Conservation (phyloP, 306 rosid species). For the Acacia confusa region DNA sequence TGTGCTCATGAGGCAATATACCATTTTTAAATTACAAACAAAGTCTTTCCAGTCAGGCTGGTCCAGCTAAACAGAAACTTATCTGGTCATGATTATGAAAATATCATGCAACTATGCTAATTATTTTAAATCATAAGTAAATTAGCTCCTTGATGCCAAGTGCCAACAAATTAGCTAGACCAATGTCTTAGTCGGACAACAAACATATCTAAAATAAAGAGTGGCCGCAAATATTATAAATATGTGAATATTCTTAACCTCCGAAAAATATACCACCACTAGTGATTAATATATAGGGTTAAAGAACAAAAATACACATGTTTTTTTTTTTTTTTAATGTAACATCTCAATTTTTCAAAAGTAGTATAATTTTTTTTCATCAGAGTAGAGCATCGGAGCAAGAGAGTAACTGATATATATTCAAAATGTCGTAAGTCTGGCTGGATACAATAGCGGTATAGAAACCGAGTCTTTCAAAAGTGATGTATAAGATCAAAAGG, state of each 20-base stretch:
- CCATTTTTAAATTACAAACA: neutral
- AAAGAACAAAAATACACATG: too few relatives aligned
- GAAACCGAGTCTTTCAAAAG: too few relatives aligned
- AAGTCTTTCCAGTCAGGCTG: neutral
- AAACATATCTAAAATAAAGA: neutral
- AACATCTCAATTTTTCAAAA: too few relatives aligned
- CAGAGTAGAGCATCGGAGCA: too few relatives aligned
- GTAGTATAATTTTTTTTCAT: too few relatives aligned
- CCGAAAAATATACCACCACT: neutral
- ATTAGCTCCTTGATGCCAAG: neutral
- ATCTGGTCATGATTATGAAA: neutral
- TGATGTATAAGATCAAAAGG: too few relatives aligned
- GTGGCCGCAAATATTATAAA: neutral
- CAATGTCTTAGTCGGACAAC: neutral
- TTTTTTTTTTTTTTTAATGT: too few relatives aligned
- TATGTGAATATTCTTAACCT: neutral
- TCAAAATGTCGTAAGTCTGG: too few relatives aligned
- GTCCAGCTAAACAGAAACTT: conserved; percentile 1
- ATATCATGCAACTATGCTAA: neutral
- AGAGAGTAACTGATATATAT: too few relatives aligned
- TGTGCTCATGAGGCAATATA: neutral
- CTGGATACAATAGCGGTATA: too few relatives aligned
- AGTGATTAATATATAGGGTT: too few relatives aligned
- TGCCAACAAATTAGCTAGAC: neutral
- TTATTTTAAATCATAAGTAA: neutral